These are phyloP conservation scores for Gossypium ekmanianum DNA, from an alignment of 345 rosid species.

Conservation along the genomic window DNA sequence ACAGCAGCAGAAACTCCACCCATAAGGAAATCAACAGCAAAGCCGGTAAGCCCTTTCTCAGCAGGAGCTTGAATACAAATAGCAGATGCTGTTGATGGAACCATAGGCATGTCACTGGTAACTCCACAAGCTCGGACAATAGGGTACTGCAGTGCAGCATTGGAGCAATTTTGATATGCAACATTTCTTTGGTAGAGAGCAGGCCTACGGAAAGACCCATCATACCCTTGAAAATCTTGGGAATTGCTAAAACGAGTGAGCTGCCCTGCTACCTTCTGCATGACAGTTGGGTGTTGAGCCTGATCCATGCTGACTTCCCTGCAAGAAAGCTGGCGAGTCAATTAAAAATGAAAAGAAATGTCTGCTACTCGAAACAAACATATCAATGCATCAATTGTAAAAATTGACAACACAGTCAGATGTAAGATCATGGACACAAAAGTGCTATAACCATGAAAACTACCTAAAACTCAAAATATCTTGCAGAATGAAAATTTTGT, in stretches of 20 bases:
- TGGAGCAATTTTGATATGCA: background rate
- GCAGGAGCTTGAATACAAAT: constrained; percentile 1
- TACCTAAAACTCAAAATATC: background rate
- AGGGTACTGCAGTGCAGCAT: background rate
- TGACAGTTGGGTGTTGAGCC: constrained; percentile 1
- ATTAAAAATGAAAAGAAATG: background rate
- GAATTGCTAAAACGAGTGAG: background rate
- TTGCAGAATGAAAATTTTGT: background rate
- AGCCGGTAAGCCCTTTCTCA: background rate
- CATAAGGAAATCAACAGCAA: background rate
- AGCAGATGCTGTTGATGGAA: constrained; percentile 4
- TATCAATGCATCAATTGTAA: background rate
- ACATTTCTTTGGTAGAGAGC: background rate
- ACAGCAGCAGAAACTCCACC: constrained; percentile 8
- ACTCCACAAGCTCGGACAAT: background rate
- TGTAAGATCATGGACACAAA: background rate
- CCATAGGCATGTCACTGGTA: background rate
- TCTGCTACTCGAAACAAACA: background rate
- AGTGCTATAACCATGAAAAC: background rate
- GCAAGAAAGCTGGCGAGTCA: constrained; percentile 4
- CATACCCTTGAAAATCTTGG: background rate
- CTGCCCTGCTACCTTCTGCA: constrained; percentile 2
- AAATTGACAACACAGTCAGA: background rate
- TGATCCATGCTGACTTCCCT: constrained; percentile 31
- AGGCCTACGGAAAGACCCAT: background rate